Evolutionary conservation across 2,329 filamentous ascomycete species (phyloP), one percentile per base, ranked within the genome.

Genomic region (Leptographium radiaticola): DNA sequence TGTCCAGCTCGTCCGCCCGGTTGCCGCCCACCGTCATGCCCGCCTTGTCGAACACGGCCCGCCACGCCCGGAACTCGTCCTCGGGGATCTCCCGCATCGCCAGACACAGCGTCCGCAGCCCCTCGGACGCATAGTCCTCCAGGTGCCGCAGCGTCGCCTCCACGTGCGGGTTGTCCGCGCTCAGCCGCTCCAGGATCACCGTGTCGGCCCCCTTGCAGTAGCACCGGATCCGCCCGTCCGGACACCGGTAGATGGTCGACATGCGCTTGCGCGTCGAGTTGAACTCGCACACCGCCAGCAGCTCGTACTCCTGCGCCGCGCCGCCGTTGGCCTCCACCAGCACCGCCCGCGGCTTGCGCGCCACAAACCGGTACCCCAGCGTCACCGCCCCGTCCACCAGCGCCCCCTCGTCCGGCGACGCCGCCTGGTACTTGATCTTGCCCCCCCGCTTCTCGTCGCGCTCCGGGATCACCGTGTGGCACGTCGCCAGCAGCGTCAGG

Each of bases 131-230:
- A 66, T 98, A 98, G 64, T 98, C 94, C 69, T 98, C 94, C n/a
- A 98, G 76, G 67, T 98, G 94, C 54, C 89, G 83, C 58, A 97
- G 73, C 1, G 93, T 98, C n/a, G 78, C 74, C 65, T 98, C 93
- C 2, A 94, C 86, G 59, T 88, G 86, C 1, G 87, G 86, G 63
- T 95, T 95, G 60, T 93, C 80, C 43, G 86, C 78, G 59, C 84
- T 82, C 15, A 98, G 75, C 20, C 94, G 86, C 67, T 98, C 94
- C 52, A 98, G 72, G 61, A 98, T 98, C 51, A 98, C 93, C 2
- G 93, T 98, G 67, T 98, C 93, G 47, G 93, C 93, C 62, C 93
- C 93, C 71, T 98, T 98, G 71, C 85, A 91, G 69, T 96, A 98
- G 62, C 89, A 83, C 51, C 93, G 79, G 56, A 98, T 86, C 71